Evolutionary conservation across 495 filamentous ascomycete genomes (phyloP), one percentile per base, ranked within the genome.

Genomic region (Aspergillus sclerotiicarbonarius): DNA sequence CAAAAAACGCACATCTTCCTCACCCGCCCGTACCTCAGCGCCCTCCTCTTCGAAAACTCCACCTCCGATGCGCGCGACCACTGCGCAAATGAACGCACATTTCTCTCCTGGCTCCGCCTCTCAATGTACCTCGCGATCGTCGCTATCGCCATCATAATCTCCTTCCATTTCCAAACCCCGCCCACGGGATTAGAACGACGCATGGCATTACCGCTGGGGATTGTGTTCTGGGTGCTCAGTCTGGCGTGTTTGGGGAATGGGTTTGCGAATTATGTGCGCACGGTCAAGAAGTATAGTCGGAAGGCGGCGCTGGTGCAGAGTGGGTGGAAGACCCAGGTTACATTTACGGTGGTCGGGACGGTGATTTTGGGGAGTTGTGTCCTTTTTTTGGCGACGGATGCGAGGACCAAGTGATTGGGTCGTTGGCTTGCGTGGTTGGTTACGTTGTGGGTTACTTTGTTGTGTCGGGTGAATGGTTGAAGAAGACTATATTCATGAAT

Each of bases 71-170:
- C 92, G 19, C 86, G 94, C 33, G 80, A 83, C 58, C 80, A 82
- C 71, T 80, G 76, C 61, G 81, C 81, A 30, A 82, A 82, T 51
- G 81, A 83, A 61, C 78, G 81, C 45, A 83, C 89, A 18, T 98
- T 98, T 67, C 87, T 98, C 51, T 97, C 95, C 18, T 97, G 92
- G 84, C 87, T 98, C 5, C 86, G 94, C 4, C 84, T 98, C 6
- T 87, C 89, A 16, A 84, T 97, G 64, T 96, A 96, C 76, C 88
- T 98, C 79, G 82, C 91, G 53, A 77, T 98, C 32, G 93, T 98
- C 18, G 83, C 90, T 8, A 78, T 93, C 16, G 94, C 94, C 41
- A 96, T 98, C 59, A 82, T 94, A 8, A 81, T 96, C 39, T 96
- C 91, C 8, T 98, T 98, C 71, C 92, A 98, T 62, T 84, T 98